A percentile compares a stretch with the other conserved stretches of the same genome.
These are phyloP conservation scores for Selaginella tamariscina DNA, from an alignment of 75 land plant species.

Conservation along the genomic window DNA sequence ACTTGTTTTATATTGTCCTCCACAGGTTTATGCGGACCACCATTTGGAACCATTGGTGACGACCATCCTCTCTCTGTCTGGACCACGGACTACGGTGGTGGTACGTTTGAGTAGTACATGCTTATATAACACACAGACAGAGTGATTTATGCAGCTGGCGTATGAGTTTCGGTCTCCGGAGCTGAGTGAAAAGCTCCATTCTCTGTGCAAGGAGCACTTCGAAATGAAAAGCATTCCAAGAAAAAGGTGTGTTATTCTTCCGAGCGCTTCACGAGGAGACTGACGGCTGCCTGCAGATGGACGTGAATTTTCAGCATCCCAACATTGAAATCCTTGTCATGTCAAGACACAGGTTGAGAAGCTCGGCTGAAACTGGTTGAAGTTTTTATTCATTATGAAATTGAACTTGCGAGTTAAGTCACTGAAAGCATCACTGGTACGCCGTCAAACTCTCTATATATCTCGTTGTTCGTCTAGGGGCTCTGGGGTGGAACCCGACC, in stretches of 20 bases:
- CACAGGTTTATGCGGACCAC: constrained; percentile 81
- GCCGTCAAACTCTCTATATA: too few relatives aligned
- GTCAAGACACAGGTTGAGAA: constrained; percentile 10
- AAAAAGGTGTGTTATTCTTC: constrained; percentile 2
- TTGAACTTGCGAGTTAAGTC: too few relatives aligned
- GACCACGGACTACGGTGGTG: constrained; percentile 79
- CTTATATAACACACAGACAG: neutral
- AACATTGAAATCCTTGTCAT: constrained; percentile 66
- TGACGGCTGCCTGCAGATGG: constrained; percentile 49
- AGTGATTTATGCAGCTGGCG: constrained; percentile 41
- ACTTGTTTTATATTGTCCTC: neutral
- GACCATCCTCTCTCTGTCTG: constrained; percentile 65
- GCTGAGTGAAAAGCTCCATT: constrained; percentile 66
- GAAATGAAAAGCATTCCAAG: constrained; percentile 58
- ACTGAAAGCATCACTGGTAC: too few relatives aligned
- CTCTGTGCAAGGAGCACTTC: constrained; percentile 61
- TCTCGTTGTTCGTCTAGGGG: too few relatives aligned
- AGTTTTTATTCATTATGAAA: too few relatives aligned
- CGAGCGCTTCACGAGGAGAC: constrained; percentile 2
- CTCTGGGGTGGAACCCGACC: neutral
- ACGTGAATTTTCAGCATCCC: constrained; percentile 58
- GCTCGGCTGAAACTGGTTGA: neutral
- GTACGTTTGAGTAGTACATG: constrained; percentile 21
- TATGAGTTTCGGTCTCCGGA: constrained; percentile 77
- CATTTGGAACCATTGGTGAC: constrained; percentile 65